Base-by-base conservation (phyloP, 139 green algal species). In the Spirogloea muscicola region DNA sequence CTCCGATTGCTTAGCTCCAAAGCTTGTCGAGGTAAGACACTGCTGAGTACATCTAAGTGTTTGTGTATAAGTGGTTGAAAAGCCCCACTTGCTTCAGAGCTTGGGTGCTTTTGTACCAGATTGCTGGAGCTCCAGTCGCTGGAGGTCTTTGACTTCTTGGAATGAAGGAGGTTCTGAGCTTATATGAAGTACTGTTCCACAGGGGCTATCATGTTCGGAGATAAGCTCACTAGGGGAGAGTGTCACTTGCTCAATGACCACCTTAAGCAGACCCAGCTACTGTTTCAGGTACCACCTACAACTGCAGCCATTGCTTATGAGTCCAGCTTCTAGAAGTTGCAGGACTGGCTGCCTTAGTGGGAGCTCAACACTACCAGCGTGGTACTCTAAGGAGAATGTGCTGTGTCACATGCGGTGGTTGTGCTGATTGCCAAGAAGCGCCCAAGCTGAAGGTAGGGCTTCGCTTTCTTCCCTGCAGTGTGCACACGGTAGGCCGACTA, bases 161-260 rank as follows among this genome's bases (percentile, higher is more conserved):
- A 51, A 25, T 51, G 43, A 10, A 25, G 43, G 10, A 25, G 43
- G 10, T 51, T 51, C 10, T 51, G 43, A 10, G 10, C 43, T 51
- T 13, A 10, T 10, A 10, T 51, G 10, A n/a, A 25, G 43, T 51
- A 10, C 43, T 51, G 10, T 13, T 13, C 43, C 13, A 13, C 10
- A 63, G 42, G 61, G 18, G 72, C 72, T 7, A 58, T 81, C 44
- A 81, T 80, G 72, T 81, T 81, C 63, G 72, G 72, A 39, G 72
- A 81, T 51, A 3, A 31, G 18, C 69, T 81, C 10, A 27, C 34
- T 13, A 59, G 40, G 70, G 25, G 16, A 9, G 68, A 81, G 33
- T 81, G 72, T 46, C 27, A 46, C 40, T 25, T 58, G 25, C 34
- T 81, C 4, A 51, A 77, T n/a, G 72, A 84, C 18, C 27, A 42